Percentiles rank a stretch among this genome's conserved stretches.
phyloP scores from a whole-genome alignment of 2,329 filamentous ascomycete genomes.

The Tolypocladium album region DNA sequence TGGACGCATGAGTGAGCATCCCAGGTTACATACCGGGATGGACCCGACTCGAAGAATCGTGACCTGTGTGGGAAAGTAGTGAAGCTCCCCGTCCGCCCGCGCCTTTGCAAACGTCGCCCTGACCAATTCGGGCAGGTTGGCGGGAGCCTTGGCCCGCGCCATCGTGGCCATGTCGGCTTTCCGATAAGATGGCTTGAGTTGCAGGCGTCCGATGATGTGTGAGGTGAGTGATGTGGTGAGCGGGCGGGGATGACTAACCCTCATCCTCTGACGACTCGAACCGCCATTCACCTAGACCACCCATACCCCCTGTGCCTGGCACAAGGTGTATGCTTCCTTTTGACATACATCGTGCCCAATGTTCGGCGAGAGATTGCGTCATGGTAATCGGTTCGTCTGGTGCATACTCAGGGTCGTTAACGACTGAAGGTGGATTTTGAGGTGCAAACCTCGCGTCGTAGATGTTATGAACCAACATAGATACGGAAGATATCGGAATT shows the following conservation, averaged over 20 bases:
- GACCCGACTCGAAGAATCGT: constrained; percentile 32
- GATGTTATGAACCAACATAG: no score
- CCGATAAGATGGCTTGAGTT: background rate
- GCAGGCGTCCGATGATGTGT: background rate
- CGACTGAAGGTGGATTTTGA: no score
- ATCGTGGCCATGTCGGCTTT: constrained; percentile 14
- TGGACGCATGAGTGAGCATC: background rate
- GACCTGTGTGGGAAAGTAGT: constrained; percentile 44
- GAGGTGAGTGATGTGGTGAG: background rate
- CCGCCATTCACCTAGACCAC: no score
- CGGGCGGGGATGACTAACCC: background rate
- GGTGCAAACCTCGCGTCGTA: no score
- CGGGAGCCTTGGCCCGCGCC: constrained; percentile 28
- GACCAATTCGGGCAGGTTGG: constrained; percentile 40
- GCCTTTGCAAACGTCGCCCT: constrained; percentile 37
- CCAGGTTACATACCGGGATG: constrained; percentile 25
- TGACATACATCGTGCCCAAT: no score
- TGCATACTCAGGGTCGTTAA: no score
- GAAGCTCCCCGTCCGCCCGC: constrained; percentile 34
- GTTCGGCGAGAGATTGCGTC: no score
- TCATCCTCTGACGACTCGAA: no score
- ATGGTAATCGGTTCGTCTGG: no score
- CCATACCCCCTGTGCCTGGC: no score
- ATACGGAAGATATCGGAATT: no score
- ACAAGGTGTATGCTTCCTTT: no score